A percentile compares a stretch with the other conserved stretches of the same genome.
phyloP scores from a whole-genome alignment of 768 basidiomycete genomes.

The Amanita pallidorosea region DNA sequence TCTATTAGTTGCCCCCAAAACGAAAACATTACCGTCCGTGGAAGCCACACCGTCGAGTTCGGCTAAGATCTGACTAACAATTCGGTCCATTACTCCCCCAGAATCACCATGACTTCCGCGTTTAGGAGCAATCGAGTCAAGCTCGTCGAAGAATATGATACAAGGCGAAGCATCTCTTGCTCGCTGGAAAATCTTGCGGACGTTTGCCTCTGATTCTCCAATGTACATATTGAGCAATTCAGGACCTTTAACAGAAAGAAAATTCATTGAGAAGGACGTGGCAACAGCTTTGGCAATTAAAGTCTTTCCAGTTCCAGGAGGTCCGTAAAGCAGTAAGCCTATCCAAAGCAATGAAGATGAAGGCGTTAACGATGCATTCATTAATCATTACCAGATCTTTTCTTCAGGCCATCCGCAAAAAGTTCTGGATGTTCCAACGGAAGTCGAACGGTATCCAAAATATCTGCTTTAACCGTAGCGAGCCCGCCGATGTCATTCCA shows the following conservation, averaged over 20 bases:
- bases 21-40: constrained; percentile 69
- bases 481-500: constrained; percentile 99
- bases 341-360: not conserved
- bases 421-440: constrained; percentile 85
- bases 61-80: constrained; percentile 88
- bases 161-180: constrained; percentile 90
- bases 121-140: constrained; percentile 92
- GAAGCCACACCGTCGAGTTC: constrained; percentile 88
- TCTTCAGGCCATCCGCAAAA: constrained; percentile 86
- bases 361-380: not conserved
- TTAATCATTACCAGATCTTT: constrained; percentile 66
- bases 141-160: constrained; percentile 94
- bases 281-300: constrained; percentile 94
- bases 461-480: constrained; percentile 78
- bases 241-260: constrained; percentile 95
- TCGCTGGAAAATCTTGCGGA: constrained; percentile 82
- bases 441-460: constrained; percentile 91
- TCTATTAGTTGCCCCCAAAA: constrained; percentile 92
- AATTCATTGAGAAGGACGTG: constrained; percentile 89
- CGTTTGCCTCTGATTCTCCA: constrained; percentile 96
- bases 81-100: constrained; percentile 96
- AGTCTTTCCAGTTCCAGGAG: constrained; percentile 94
- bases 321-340: constrained; percentile 91
- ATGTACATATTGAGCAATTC: constrained; percentile 98
- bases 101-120: constrained; percentile 93